Conservation (phyloP, 495 filamentous ascomycete species). For the Chaetomium fimeti region DNA sequence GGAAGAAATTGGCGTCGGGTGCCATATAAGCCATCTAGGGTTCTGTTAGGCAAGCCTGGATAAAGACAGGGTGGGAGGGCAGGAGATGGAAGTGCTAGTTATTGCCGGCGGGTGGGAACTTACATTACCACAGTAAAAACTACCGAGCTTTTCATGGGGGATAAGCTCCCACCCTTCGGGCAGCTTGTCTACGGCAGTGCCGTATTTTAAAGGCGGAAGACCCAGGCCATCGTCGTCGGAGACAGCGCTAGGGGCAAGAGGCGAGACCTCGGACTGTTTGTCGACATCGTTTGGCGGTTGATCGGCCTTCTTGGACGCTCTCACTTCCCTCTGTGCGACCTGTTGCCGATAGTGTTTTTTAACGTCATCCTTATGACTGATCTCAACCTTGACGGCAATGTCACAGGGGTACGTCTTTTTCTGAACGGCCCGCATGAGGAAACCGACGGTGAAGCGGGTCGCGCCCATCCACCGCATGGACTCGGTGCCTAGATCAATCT, state of each 20-base stretch:
- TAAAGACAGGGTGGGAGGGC: background rate
- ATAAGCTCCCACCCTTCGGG: constrained; percentile 72
- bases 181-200: constrained; percentile 72
- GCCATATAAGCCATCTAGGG: constrained; percentile 83
- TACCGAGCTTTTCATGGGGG: constrained; percentile 74
- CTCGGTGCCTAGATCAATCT: constrained; percentile 84
- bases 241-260: constrained; percentile 4
- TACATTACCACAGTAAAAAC: constrained; percentile 89
- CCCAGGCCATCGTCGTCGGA: constrained; percentile 33
- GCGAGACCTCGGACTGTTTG: constrained; percentile 23
- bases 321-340: constrained; percentile 8
- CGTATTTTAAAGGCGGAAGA: constrained; percentile 73
- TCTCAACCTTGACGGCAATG: constrained; percentile 75
- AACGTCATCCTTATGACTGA: constrained; percentile 72
- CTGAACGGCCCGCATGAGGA: constrained; percentile 67
- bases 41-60: background rate
- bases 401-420: constrained; percentile 84
- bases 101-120: constrained; percentile 19
- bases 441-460: constrained; percentile 79
- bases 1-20: constrained; percentile 83
- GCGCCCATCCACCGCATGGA: constrained; percentile 89
- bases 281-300: constrained; percentile 5
- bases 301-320: constrained; percentile 13
- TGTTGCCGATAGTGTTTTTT: constrained; percentile 62
- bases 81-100: background rate